These are phyloP conservation scores for Beta lomatogona DNA, from an alignment of 179 eudicot genomes.

Conservation along the genomic window DNA sequence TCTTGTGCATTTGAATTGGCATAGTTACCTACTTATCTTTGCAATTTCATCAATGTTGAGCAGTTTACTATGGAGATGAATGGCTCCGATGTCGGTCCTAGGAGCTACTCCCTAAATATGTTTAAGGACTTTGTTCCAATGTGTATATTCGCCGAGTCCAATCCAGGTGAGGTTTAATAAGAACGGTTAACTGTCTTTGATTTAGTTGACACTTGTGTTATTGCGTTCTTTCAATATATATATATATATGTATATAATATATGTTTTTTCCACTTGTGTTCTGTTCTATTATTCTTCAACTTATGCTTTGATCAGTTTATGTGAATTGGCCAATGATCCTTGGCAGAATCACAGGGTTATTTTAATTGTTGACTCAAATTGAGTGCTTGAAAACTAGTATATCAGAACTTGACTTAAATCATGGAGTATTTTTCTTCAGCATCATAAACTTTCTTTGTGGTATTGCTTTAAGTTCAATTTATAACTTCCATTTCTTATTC, in stretches of 20 bases:
- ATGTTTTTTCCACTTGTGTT: not conserved
- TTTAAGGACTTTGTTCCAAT: conserved; percentile 91
- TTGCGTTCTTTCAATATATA: not conserved
- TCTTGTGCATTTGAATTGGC: not conserved
- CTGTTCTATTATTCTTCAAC: not conserved
- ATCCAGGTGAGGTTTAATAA: conserved; percentile 58
- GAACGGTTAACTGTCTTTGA: not conserved
- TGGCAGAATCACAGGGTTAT: not conserved
- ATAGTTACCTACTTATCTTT: not conserved
- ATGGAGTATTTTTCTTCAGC: not conserved
- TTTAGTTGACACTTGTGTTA: not conserved
- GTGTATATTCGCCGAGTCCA: conserved; percentile 72
- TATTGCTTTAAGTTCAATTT: not conserved
- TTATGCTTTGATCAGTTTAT: not conserved
- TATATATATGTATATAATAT: too few relatives aligned
- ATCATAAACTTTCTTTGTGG: not conserved
- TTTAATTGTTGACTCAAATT: not conserved
- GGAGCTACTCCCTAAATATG: conserved; percentile 84
- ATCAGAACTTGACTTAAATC: not conserved
- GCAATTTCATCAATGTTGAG: conserved; percentile 22
- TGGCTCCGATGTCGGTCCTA: conserved; percentile 61
- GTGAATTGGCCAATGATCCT: not conserved
- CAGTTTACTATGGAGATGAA: conserved; percentile 95
- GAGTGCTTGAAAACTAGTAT: not conserved
- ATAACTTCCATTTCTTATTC: not conserved